Base-by-base conservation (phyloP, 257 asterid species). In the Nicotiana tabacum region DNA sequence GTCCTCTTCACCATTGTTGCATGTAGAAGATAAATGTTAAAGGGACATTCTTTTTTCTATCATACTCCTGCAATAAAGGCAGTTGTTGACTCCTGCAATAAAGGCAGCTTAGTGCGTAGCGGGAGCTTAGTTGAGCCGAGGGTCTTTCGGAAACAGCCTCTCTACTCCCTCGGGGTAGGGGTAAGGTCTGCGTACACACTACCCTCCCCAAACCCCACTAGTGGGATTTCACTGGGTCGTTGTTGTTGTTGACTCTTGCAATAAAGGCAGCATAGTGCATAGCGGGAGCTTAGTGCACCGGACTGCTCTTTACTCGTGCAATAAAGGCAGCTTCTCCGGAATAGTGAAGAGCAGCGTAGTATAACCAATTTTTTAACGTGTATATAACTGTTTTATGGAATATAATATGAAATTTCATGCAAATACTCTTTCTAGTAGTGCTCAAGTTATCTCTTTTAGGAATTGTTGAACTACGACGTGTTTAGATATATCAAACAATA, bases 1-100 rank as follows among this genome's bases (percentile, higher is more conserved):
- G 80, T 33, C 39, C 62, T 48, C 62, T 48, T 74, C 62, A 24
- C 24, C 62, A 48, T 27, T 24, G 62, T 48, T 48, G 80, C 80
- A 37, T 24, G 62, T 74, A 51, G 80, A 74, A 74, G 29, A 74
- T 74, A 74, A 43, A 74, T 74, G 80, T 74, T 74, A 74, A 48
- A 27, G 27, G 43, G 35, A 27, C 43, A 27, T 74, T 74, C 62
- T 48, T 51, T 74, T 74, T 74, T 24, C 27, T 27, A 74, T 74
- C 39, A 74, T 12, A 74, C n/a, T 46, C 78, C 60, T 12, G 78
- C 60, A 72, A 72, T 72, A 24, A 24, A 24, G 27, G 27, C 27
- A 24, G 27, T 24, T 24, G 27, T 24, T 24, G 27, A 24, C 27
- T 24, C 27, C 27, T 24, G 27, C 27, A 24, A 24, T 24, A 72